Conservation (phyloP, 176 grass and related monocot genomes). For the Eleusine indica region DNA sequence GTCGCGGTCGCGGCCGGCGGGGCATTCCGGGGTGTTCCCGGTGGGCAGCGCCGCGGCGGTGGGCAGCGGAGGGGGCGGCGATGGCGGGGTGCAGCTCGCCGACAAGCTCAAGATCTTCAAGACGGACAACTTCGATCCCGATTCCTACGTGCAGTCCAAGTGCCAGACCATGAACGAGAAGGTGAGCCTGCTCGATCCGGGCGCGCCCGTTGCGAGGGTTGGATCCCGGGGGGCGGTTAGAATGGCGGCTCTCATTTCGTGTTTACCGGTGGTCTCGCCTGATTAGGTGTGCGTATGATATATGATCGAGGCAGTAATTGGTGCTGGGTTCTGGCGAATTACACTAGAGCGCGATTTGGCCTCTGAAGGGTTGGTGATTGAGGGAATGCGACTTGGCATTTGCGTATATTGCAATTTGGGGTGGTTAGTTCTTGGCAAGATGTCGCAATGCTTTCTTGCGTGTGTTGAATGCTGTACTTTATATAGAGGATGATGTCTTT, state of each 20-base stretch:
- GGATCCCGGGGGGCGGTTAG: background rate
- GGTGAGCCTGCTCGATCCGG: slow-evolving; percentile 42
- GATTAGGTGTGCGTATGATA: background rate
- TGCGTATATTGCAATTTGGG: background rate
- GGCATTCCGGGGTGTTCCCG: slow-evolving; percentile 65
- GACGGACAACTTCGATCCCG: slow-evolving; percentile 96
- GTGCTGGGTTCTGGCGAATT: slow-evolving; percentile 14
- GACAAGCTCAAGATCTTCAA: slow-evolving; percentile 99
- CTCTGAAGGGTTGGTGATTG: background rate
- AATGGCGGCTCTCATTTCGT: background rate
- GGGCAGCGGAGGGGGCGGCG: slow-evolving; percentile 35
- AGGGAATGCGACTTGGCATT: background rate
- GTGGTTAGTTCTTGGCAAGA: background rate
- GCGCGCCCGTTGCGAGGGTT: background rate
- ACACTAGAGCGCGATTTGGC: background rate
- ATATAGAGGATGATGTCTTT: background rate
- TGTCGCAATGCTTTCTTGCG: background rate
- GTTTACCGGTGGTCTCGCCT: background rate
- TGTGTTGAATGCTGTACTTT: background rate
- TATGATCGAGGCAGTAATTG: background rate
- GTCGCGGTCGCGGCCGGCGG: slow-evolving; percentile 75
- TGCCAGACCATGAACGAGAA: slow-evolving; percentile 98
- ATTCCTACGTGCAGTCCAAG: slow-evolving; percentile 96
- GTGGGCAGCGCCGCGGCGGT: slow-evolving; percentile 39
- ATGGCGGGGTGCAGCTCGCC: slow-evolving; percentile 84